Conservation (phyloP, 768 basidiomycete species). For the Boletus rubescentipes region DNA sequence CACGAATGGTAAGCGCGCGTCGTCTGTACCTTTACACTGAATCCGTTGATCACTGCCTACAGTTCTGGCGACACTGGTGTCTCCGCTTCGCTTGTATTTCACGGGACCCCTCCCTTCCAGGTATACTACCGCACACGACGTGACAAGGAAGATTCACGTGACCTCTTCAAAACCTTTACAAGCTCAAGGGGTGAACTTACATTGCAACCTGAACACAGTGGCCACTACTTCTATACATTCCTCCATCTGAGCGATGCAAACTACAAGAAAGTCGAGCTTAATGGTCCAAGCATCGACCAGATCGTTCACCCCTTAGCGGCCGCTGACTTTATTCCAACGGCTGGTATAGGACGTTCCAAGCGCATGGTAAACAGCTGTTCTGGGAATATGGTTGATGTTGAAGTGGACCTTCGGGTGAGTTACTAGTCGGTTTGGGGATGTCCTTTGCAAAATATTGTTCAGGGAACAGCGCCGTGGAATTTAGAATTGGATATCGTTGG, state of each 20-base stretch:
- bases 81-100: constrained; percentile 79
- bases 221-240: constrained; percentile 86
- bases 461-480: constrained; percentile 93
- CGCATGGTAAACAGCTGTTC: constrained; percentile 73
- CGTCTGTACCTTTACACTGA: constrained; percentile 4
- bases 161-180: constrained; percentile 58
- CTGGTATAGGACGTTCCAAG: constrained; percentile 44
- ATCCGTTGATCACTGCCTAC: constrained; percentile 1
- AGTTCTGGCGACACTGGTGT: constrained; percentile 93
- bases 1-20: constrained; percentile 71
- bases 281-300: constrained; percentile 80
- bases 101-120: constrained; percentile 87
- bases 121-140: constrained; percentile 76
- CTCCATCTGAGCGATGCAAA: constrained; percentile 76
- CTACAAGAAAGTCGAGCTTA: constrained; percentile 74
- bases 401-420: constrained; percentile 76
- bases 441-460: constrained; percentile 3
- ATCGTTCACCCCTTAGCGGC: constrained; percentile 86
- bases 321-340: constrained; percentile 61
- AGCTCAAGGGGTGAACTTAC: constrained; percentile 78
- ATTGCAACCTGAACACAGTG: constrained; percentile 84
- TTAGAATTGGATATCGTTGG: constrained; percentile 81
- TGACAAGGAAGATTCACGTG: constrained; percentile 61
- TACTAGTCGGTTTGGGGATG: neutral
- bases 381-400: constrained; percentile 70